These are phyloP conservation scores for Paxillus involutus DNA, from an alignment of 768 basidiomycete species.

Conservation along the genomic window DNA sequence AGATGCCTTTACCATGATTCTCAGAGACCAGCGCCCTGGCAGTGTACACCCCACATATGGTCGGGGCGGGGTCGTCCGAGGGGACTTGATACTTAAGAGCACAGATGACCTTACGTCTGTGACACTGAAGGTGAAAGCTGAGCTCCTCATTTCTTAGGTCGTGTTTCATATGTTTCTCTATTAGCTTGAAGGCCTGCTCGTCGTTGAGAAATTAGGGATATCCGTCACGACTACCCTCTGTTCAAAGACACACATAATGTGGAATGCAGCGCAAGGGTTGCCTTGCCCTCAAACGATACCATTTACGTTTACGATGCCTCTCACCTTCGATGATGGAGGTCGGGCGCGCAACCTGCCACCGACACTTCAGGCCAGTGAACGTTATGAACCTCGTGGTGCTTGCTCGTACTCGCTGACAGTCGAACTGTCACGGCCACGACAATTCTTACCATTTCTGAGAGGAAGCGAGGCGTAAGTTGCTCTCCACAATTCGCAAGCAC, in stretches of 20 bases:
- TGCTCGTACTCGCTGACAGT: constrained; percentile 49
- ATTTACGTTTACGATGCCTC: constrained; percentile 47
- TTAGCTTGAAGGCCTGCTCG: constrained; percentile 27
- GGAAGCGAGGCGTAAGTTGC: constrained; percentile 44
- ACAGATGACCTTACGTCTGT: constrained; percentile 16
- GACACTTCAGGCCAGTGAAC: constrained; percentile 31
- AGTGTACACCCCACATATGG: constrained; percentile 20
- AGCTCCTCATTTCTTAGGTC: neutral
- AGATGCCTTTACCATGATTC: constrained; percentile 21
- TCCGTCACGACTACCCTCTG: constrained; percentile 17
- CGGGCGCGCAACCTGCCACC: constrained; percentile 48
- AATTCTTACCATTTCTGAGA: constrained; percentile 43
- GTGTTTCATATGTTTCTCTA: neutral
- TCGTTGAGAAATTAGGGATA: constrained; percentile 11
- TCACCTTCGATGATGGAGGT: constrained; percentile 40
- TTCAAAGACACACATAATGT: constrained; percentile 18
- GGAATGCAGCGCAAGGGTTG: constrained; percentile 11
- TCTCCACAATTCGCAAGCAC: neutral
- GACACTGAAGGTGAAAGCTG: constrained; percentile 19
- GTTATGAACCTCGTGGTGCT: constrained; percentile 26
- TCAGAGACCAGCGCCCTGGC: constrained; percentile 24
- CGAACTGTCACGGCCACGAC: constrained; percentile 32
- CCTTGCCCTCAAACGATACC: constrained; percentile 36
- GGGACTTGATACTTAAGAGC: constrained; percentile 20
- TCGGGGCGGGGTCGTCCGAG: constrained; percentile 19